These are phyloP conservation scores for Halophytophthora batemanensis DNA, from an alignment of 352 stramenopile genomes.

Conservation along the genomic window DNA sequence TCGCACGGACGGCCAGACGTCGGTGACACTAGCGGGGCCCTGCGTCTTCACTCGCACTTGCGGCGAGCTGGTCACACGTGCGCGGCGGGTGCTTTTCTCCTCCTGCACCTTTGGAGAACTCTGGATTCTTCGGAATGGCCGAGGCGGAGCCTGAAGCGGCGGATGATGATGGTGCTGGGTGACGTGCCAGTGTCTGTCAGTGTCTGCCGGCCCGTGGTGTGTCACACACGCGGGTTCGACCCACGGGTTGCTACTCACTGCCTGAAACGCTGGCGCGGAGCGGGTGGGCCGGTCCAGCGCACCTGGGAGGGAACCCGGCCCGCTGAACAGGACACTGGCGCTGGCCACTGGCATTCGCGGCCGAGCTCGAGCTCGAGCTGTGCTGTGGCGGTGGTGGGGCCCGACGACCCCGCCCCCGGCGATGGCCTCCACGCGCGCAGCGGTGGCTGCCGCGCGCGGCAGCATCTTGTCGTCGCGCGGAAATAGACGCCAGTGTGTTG, in stretches of 20 bases:
- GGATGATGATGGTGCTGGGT: too few relatives aligned
- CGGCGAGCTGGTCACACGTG: neutral
- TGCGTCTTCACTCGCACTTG: neutral
- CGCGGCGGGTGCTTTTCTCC: neutral
- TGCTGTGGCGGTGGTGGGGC: conserved; percentile 31
- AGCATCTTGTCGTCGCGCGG: conserved; percentile 23
- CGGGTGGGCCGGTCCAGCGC: conserved; percentile 1
- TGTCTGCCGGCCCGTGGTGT: neutral
- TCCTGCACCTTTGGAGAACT: conserved; percentile 2
- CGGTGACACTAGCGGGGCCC: neutral
- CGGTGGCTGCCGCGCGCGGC: conserved; percentile 6
- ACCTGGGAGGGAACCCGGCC: conserved; percentile 18
- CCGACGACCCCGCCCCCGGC: too few relatives aligned
- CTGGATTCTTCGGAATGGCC: conserved; percentile 25
- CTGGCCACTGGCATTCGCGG: conserved; percentile 1
- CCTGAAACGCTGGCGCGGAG: neutral
- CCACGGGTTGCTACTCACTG: conserved; percentile 8
- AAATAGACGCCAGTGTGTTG: conserved; percentile 28
- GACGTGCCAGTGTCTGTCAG: too few relatives aligned
- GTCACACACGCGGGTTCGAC: conserved; percentile 9
- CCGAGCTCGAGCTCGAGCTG: conserved; percentile 4
- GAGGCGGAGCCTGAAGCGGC: conserved; percentile 13
- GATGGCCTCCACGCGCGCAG: conserved; percentile 8
- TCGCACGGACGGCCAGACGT: neutral
- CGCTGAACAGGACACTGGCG: conserved; percentile 11